phyloP scores from a whole-genome alignment of 257 asterid species.

The Parsonsia alboflavescens region DNA sequence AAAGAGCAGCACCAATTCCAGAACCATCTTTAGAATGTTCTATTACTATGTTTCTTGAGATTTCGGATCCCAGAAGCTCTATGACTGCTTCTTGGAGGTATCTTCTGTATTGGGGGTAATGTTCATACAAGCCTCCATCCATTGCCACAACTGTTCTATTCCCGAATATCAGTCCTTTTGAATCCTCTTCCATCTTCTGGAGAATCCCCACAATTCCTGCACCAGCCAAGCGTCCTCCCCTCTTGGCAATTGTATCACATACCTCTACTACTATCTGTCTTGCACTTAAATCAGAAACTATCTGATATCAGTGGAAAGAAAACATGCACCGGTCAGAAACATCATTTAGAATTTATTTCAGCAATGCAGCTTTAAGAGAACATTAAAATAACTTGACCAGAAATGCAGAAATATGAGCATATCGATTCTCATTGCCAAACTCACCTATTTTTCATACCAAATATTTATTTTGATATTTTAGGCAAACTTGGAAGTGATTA shows the following conservation, averaged over 20 bases:
- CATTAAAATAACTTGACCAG: too few relatives aligned
- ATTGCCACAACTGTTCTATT: constrained; percentile 77
- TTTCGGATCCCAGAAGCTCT: constrained; percentile 55
- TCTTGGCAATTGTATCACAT: constrained; percentile 55
- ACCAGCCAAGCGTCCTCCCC: constrained; percentile 77
- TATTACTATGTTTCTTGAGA: constrained; percentile 45
- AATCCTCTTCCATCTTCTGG: constrained; percentile 66
- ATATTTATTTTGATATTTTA: not conserved
- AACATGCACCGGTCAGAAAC: not conserved
- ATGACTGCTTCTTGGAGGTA: constrained; percentile 57
- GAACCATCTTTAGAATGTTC: constrained; percentile 84
- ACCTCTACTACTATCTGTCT: constrained; percentile 49
- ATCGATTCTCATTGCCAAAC: not conserved
- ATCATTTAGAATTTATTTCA: not conserved
- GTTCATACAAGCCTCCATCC: constrained; percentile 84
- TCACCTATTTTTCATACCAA: not conserved
- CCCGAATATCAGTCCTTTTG: constrained; percentile 47
- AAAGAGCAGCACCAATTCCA: constrained; percentile 76
- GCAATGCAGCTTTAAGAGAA: not conserved
- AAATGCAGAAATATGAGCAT: not conserved
- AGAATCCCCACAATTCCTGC: constrained; percentile 82
- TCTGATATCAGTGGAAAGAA: constrained; percentile 27
- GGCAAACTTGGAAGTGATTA: not conserved
- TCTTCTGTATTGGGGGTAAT: constrained; percentile 58
- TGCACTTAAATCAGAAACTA: constrained; percentile 26